A percentile compares a stretch with the other conserved stretches of the same genome.
Conservation (phyloP, 1,139 yeast genomes). For the Suhomyces wounanorum region DNA sequence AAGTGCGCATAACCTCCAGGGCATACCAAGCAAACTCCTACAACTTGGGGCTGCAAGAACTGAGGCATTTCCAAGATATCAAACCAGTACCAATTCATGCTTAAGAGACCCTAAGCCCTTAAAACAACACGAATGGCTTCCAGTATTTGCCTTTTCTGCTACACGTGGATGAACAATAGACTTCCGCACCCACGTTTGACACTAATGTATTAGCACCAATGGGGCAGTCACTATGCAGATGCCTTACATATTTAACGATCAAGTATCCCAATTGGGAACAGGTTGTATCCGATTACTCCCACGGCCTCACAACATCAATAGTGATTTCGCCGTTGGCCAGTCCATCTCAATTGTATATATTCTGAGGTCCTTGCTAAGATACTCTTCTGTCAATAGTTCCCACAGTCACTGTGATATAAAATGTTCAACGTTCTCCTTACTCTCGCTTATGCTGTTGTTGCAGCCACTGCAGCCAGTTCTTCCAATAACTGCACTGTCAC, state of each 20-base stretch:
- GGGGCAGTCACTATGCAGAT: background rate
- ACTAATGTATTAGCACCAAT: background rate
- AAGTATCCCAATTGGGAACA: background rate
- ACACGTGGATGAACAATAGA: background rate
- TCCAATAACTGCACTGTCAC: conserved; percentile 3
- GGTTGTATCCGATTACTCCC: background rate
- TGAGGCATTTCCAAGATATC: background rate
- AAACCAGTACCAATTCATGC: background rate
- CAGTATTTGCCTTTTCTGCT: background rate
- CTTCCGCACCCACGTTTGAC: background rate
- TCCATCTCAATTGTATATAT: background rate
- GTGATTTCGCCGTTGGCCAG: background rate
- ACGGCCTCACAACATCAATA: background rate
- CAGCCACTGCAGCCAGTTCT: conserved; percentile 7
- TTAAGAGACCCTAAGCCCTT: too few relatives aligned
- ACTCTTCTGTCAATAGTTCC: background rate
- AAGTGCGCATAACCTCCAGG: background rate
- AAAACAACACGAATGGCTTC: background rate
- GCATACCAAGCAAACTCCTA: background rate
- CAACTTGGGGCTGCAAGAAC: too few relatives aligned
- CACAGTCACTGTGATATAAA: background rate
- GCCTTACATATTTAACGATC: background rate
- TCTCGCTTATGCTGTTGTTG: conserved; percentile 6
- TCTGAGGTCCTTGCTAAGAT: background rate
- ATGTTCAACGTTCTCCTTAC: conserved; percentile 12